These are phyloP conservation scores for Colletotrichum neosansevieriae DNA, from an alignment of 2,329 filamentous ascomycete genomes.

Conservation along the genomic window DNA sequence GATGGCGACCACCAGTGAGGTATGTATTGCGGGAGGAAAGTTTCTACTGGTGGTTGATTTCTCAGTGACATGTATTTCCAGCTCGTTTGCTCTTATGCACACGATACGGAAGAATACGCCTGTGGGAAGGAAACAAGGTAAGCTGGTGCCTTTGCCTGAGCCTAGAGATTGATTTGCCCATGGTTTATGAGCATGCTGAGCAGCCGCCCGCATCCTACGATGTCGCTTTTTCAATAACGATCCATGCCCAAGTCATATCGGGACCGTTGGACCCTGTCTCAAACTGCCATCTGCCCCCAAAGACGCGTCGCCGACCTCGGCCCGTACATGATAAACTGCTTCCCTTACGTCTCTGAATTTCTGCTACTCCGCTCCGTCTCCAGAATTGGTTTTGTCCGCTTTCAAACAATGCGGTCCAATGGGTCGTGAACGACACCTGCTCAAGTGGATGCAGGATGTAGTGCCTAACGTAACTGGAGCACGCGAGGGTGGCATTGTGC, in stretches of 20 bases:
- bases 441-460: background rate
- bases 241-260: background rate
- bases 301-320: slow-evolving; percentile 9
- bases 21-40: too few species aligned
- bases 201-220: too few species aligned
- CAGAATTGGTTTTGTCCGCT: background rate
- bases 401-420: background rate
- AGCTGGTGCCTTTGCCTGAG: too few species aligned
- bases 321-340: background rate
- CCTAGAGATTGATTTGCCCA: too few species aligned
- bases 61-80: too few species aligned
- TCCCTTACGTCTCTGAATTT: background rate
- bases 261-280: slow-evolving; percentile 6
- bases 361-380: background rate
- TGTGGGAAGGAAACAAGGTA: too few species aligned
- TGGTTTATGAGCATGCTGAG: too few species aligned
- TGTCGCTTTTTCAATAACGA: background rate
- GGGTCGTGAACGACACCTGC: background rate
- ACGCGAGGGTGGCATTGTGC: background rate
- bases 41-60: too few species aligned
- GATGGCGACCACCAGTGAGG: too few species aligned
- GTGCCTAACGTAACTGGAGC: background rate
- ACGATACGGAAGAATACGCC: too few species aligned
- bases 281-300: background rate
- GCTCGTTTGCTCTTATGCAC: too few species aligned